phyloP scores from a whole-genome alignment of 225 moss, liverwort and hornwort genomes.

The Rhytidiadelphus loreus region DNA sequence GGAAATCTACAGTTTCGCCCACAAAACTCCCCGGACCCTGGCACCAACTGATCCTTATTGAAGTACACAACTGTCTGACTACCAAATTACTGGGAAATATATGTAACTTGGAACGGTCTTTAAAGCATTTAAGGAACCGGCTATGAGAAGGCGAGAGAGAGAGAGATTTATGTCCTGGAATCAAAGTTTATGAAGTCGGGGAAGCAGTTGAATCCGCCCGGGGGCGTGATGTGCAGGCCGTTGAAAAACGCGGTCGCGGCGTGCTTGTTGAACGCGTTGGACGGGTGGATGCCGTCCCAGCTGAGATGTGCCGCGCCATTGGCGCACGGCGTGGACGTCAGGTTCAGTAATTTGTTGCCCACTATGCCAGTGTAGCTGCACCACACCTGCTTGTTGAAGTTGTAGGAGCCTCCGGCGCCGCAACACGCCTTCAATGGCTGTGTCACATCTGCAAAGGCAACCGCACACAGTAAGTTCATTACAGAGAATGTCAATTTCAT shows the following conservation, averaged over 20 bases:
- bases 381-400: constrained; percentile 31
- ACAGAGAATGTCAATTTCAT: background rate
- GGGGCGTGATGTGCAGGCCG: constrained; percentile 29
- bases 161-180: background rate
- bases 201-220: constrained; percentile 22
- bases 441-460: background rate
- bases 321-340: constrained; percentile 13
- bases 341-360: constrained; percentile 26
- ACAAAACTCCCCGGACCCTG: no score
- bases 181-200: constrained; percentile 1
- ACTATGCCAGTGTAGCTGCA: constrained; percentile 29
- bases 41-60: background rate
- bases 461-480: background rate
- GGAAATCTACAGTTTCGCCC: no score
- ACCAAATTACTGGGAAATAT: background rate
- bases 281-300: constrained; percentile 57
- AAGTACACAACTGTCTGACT: background rate
- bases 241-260: constrained; percentile 21
- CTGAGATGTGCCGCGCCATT: constrained; percentile 17
- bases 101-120: background rate
- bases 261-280: constrained; percentile 37
- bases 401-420: constrained; percentile 40
- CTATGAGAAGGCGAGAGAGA: background rate
- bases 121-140: background rate
- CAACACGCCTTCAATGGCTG: constrained; percentile 47